Conservation (phyloP, 768 basidiomycete species). For the Trametes maxima region DNA sequence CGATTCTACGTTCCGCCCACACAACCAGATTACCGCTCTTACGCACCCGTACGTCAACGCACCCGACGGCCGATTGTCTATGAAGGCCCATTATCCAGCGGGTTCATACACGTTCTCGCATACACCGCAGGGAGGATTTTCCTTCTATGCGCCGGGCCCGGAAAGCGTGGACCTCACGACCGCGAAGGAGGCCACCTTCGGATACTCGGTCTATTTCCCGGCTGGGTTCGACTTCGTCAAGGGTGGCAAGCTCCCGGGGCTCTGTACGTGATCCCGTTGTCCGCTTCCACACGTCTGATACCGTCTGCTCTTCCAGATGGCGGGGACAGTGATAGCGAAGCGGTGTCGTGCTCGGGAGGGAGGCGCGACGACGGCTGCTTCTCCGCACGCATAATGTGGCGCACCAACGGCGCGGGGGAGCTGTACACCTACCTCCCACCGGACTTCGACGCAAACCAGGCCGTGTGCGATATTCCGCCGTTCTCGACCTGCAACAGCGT, state of each 20-base stretch:
- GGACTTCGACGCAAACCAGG: slow-evolving; percentile 49
- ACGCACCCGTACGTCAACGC: slow-evolving; percentile 30
- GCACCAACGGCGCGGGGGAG: slow-evolving; percentile 45
- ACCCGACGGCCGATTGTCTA: slow-evolving; percentile 28
- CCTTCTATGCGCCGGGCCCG: slow-evolving; percentile 72
- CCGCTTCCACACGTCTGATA: background rate
- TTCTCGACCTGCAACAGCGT: slow-evolving; percentile 57
- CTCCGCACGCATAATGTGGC: slow-evolving; percentile 75
- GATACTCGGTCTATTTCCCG: slow-evolving; percentile 62
- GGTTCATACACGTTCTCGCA: slow-evolving; percentile 58
- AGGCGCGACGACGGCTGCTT: slow-evolving; percentile 61
- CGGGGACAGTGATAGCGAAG: slow-evolving; percentile 51
- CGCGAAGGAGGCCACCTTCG: slow-evolving; percentile 69
- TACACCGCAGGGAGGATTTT: slow-evolving; percentile 60
- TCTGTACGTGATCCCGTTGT: slow-evolving; percentile 49
- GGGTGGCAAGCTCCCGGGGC: slow-evolving; percentile 74
- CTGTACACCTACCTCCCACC: slow-evolving; percentile 52
- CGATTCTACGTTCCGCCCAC: slow-evolving; percentile 31
- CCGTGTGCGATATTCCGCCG: slow-evolving; percentile 52
- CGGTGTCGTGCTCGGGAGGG: slow-evolving; percentile 68
- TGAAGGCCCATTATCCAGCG: slow-evolving; percentile 34
- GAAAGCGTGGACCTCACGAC: slow-evolving; percentile 51
- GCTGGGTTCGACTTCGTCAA: slow-evolving; percentile 61
- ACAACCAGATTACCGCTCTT: slow-evolving; percentile 28
- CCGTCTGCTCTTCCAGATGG: slow-evolving; percentile 45